A percentile compares a stretch with the other conserved stretches of the same genome.
These are phyloP conservation scores for Aspergillus japonicus DNA, from an alignment of 2,329 filamentous ascomycete species.

Conservation along the genomic window DNA sequence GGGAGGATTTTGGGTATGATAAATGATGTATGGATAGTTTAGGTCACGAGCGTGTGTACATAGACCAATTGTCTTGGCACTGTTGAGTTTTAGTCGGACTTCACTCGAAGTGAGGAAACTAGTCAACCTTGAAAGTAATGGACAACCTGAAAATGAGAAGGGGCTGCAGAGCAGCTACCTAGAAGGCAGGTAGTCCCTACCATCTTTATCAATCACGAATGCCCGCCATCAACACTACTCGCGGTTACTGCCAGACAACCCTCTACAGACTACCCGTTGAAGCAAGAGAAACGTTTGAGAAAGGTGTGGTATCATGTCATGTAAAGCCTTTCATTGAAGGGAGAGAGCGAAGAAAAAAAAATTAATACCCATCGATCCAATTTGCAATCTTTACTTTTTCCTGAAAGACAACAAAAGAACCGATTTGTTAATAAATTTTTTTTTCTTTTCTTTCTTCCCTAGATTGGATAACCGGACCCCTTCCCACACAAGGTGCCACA, in stretches of 20 bases:
- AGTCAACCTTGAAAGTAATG: too few relatives aligned
- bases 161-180: too few relatives aligned
- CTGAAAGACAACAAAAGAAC: constrained; percentile 1
- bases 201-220: too few relatives aligned
- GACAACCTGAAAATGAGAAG: too few relatives aligned
- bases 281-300: not conserved
- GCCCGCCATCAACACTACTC: too few relatives aligned
- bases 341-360: not conserved
- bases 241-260: too few relatives aligned
- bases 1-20: too few relatives aligned
- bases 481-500: not conserved
- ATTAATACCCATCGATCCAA: constrained; percentile 11
- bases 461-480: not conserved
- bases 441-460: not conserved
- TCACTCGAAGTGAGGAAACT: too few relatives aligned
- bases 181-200: too few relatives aligned
- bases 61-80: not conserved
- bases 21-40: not conserved
- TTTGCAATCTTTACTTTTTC: constrained; percentile 33
- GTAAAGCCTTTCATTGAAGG: constrained; percentile 35
- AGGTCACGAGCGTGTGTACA: not conserved
- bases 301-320: constrained; percentile 31
- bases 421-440: not conserved
- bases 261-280: not conserved
- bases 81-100: too few relatives aligned